phyloP scores from a whole-genome alignment of 2,329 filamentous ascomycete species.

The Sarocladium oryzae region DNA sequence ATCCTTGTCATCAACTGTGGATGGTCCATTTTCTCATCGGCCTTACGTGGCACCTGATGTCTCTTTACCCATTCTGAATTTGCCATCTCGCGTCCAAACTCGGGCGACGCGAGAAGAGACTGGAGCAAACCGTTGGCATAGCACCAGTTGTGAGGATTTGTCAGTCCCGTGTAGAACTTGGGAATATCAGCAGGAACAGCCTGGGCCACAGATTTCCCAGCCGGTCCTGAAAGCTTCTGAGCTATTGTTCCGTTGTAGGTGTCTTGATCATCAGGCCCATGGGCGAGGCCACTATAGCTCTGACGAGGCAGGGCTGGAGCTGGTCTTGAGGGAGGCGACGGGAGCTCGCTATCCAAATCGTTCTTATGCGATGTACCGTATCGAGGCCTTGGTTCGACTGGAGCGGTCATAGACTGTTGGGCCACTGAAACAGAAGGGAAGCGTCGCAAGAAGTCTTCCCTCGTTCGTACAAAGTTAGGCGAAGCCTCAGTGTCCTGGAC shows the following conservation, averaged over 20 bases:
- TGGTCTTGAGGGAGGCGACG: conserved; percentile 57
- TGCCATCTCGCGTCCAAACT: conserved; percentile 61
- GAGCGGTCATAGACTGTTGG: conserved; percentile 53
- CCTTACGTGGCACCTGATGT: conserved; percentile 63
- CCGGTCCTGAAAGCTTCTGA: not conserved
- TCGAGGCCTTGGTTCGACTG: conserved; percentile 18
- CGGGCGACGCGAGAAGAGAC: conserved; percentile 66
- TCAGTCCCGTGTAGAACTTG: conserved; percentile 52
- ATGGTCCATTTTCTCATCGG: conserved; percentile 44
- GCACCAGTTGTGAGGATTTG: conserved; percentile 77
- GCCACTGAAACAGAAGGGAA: conserved; percentile 65
- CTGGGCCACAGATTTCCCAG: conserved; percentile 4
- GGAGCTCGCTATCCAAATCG: conserved; percentile 40
- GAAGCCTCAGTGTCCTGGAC: conserved; percentile 43
- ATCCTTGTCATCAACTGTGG: conserved; percentile 56
- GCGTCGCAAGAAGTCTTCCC: conserved; percentile 76
- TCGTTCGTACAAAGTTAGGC: conserved; percentile 56
- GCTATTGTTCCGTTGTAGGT: conserved; percentile 28
- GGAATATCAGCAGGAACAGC: conserved; percentile 12
- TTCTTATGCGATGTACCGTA: conserved; percentile 27
- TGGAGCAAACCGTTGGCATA: conserved; percentile 93
- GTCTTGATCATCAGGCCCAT: conserved; percentile 28
- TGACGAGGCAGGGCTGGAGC: conserved; percentile 59
- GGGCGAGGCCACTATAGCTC: conserved; percentile 72
- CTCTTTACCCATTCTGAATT: conserved; percentile 51